Conservation (phyloP, 2,329 filamentous ascomycete genomes). For the Penicillium crustosum region DNA sequence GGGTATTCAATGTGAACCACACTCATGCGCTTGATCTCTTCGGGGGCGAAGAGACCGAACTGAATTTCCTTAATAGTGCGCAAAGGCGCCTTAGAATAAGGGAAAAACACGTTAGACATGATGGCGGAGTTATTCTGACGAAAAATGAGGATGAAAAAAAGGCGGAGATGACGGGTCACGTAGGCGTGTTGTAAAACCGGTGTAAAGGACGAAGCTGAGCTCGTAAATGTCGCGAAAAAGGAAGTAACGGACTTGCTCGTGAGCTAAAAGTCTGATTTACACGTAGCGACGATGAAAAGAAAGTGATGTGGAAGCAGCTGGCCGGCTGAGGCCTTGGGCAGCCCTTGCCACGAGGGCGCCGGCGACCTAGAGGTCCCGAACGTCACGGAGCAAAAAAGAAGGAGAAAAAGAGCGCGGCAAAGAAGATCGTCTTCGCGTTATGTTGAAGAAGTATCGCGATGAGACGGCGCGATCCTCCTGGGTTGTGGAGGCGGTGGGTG, state of each 20-base stretch:
- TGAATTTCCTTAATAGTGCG: conserved; percentile 99
- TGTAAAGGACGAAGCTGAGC: conserved; percentile 16
- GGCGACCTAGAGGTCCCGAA: conserved; percentile 40
- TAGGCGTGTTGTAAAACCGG: conserved; percentile 13
- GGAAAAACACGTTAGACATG: conserved; percentile 91
- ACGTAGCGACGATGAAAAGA: conserved; percentile 35
- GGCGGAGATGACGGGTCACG: conserved; percentile 12
- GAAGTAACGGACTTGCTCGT: conserved; percentile 17
- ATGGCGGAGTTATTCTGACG: conserved; percentile 44
- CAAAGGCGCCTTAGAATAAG: conserved; percentile 90
- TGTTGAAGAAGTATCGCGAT: conserved; percentile 43
- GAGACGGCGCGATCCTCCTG: conserved; percentile 43
- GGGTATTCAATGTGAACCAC: conserved; percentile 94
- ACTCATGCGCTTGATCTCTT: conserved; percentile 99
- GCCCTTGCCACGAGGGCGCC: conserved; percentile 51
- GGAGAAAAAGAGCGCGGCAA: conserved; percentile 29
- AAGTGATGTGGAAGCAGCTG: conserved; percentile 36
- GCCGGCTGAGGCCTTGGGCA: conserved; percentile 48
- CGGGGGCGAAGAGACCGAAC: conserved; percentile 94
- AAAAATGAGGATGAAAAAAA: conserved; percentile 12
- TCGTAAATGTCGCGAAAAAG: conserved; percentile 20
- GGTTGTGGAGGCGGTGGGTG: conserved; percentile 29
- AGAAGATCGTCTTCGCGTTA: conserved; percentile 26
- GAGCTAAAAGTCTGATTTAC: conserved; percentile 14
- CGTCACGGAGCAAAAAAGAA: conserved; percentile 36